Evolutionary conservation across 1,284 basidiomycete genomes (phyloP).

Genomic region (Papiliotrema nemorosa): DNA sequence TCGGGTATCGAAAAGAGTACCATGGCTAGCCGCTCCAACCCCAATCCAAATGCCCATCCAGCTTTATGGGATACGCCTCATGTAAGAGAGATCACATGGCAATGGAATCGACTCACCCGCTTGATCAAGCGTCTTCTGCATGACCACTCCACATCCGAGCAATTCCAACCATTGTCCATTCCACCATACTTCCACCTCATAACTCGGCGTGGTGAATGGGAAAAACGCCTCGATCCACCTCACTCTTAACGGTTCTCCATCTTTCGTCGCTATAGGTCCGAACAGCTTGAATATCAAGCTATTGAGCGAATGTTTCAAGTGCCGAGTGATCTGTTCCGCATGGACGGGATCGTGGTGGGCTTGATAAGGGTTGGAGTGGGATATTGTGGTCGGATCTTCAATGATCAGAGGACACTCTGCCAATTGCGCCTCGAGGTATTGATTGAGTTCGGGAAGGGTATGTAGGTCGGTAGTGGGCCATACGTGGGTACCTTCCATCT

Average conservation of each 20-base stretch:
- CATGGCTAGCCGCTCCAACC: slow-evolving; percentile 97
- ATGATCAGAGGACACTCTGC: slow-evolving; percentile 72
- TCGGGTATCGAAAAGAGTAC: slow-evolving; percentile 95
- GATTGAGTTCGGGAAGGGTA: slow-evolving; percentile 54
- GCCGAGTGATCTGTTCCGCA: slow-evolving; percentile 69
- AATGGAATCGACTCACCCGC: slow-evolving; percentile 60
- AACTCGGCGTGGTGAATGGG: slow-evolving; percentile 96
- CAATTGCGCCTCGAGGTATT: slow-evolving; percentile 60
- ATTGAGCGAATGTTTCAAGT: slow-evolving; percentile 91
- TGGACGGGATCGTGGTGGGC: slow-evolving; percentile 66
- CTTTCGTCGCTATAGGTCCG: slow-evolving; percentile 55
- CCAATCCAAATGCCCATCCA: slow-evolving; percentile 98
- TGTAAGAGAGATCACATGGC: not conserved
- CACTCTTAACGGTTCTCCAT: slow-evolving; percentile 66
- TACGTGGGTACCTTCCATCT: slow-evolving; percentile 92
- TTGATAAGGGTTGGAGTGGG: slow-evolving; percentile 76
- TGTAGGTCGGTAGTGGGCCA: slow-evolving; percentile 55
- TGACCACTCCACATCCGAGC: slow-evolving; percentile 87
- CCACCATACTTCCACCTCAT: slow-evolving; percentile 97
- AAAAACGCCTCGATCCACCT: slow-evolving; percentile 98
- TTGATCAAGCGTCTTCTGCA: slow-evolving; percentile 80
- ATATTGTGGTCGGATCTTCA: slow-evolving; percentile 75
- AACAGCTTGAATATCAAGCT: slow-evolving; percentile 81
- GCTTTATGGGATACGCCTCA: slow-evolving; percentile 75
- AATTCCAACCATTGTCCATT: slow-evolving; percentile 97